Percentiles rank a stretch among this genome's conserved stretches.
Evolutionary conservation across 371 early-diverging fungal species (phyloP).

Genomic region (Lichtheimia hyalospora): DNA sequence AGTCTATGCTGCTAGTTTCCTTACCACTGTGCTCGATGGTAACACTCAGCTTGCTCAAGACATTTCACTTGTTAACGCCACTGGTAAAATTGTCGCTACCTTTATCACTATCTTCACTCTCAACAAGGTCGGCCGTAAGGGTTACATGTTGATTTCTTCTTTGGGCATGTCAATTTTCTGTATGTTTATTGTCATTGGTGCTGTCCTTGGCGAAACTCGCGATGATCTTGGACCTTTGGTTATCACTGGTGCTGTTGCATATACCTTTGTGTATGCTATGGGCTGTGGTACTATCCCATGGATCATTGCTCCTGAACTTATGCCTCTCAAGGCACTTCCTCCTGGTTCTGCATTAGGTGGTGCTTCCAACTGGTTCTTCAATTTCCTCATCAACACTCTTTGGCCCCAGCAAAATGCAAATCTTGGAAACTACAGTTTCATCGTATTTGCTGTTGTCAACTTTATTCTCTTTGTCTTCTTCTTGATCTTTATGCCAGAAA

Average conservation of each 20-base stretch:
- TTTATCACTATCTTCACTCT: slow-evolving; percentile 34
- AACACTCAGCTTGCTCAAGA: slow-evolving; percentile 31
- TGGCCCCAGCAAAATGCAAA: slow-evolving; percentile 38
- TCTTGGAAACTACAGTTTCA: slow-evolving; percentile 37
- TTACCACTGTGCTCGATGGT: slow-evolving; percentile 30
- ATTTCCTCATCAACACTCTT: slow-evolving; percentile 42
- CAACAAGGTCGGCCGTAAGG: slow-evolving; percentile 41
- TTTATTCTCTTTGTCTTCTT: slow-evolving; percentile 42
- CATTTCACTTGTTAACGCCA: slow-evolving; percentile 36
- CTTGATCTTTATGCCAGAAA: slow-evolving; percentile 40
- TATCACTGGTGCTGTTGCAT: slow-evolving; percentile 38
- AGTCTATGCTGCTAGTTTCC: slow-evolving; percentile 34
- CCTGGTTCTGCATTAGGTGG: slow-evolving; percentile 47
- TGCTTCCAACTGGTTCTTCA: slow-evolving; percentile 43
- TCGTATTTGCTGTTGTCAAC: slow-evolving; percentile 42
- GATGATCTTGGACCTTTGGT: slow-evolving; percentile 28
- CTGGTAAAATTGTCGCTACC: slow-evolving; percentile 39
- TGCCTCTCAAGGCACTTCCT: slow-evolving; percentile 44
- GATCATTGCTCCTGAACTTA: slow-evolving; percentile 50
- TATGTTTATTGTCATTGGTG: slow-evolving; percentile 38
- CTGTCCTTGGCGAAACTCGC: slow-evolving; percentile 6
- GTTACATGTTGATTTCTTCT: slow-evolving; percentile 41
- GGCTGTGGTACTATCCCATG: slow-evolving; percentile 53
- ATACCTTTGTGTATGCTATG: slow-evolving; percentile 37
- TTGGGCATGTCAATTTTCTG: slow-evolving; percentile 37